Percentiles rank a stretch among this genome's conserved stretches.
Evolutionary conservation across 805 yeast species (phyloP).

Genomic region (Cyberlindnera amylophila): DNA sequence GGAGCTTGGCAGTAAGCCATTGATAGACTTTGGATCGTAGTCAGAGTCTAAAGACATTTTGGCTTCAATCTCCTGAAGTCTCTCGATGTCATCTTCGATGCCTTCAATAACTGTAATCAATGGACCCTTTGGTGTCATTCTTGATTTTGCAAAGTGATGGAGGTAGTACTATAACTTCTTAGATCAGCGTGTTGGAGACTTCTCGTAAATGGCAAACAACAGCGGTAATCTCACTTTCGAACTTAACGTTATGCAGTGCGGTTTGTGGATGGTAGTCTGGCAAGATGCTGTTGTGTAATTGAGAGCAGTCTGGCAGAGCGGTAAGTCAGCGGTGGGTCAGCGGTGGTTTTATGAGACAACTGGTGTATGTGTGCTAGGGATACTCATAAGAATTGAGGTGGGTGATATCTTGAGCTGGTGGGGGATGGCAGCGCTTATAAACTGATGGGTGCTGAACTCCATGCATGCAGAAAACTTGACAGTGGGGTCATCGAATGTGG

Average conservation of each 20-base stretch:
- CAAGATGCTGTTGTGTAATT: neutral
- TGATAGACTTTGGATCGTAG: slow-evolving; percentile 15
- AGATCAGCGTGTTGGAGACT: neutral
- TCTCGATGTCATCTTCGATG: slow-evolving; percentile 8
- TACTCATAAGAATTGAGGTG: neutral
- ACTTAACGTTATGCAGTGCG: neutral
- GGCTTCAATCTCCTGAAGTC: slow-evolving; percentile 9
- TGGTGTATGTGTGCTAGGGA: neutral
- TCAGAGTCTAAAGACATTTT: slow-evolving; percentile 8
- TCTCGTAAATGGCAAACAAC: neutral
- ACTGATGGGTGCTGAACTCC: neutral
- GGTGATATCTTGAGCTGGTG: neutral
- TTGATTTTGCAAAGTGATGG: neutral
- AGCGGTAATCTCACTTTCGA: neutral
- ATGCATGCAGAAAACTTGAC: neutral
- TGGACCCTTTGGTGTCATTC: slow-evolving; percentile 14
- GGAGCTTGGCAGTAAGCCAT: slow-evolving; percentile 19
- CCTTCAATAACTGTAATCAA: slow-evolving; percentile 16
- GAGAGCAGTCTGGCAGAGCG: neutral
- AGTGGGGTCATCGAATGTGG: neutral
- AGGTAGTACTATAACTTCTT: neutral
- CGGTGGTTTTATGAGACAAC: neutral
- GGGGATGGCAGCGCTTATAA: neutral
- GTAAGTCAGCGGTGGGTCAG: neutral
- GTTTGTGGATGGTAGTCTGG: neutral